Conservation (phyloP, 1,284 basidiomycete genomes). For the Coriolopsis trogii region DNA sequence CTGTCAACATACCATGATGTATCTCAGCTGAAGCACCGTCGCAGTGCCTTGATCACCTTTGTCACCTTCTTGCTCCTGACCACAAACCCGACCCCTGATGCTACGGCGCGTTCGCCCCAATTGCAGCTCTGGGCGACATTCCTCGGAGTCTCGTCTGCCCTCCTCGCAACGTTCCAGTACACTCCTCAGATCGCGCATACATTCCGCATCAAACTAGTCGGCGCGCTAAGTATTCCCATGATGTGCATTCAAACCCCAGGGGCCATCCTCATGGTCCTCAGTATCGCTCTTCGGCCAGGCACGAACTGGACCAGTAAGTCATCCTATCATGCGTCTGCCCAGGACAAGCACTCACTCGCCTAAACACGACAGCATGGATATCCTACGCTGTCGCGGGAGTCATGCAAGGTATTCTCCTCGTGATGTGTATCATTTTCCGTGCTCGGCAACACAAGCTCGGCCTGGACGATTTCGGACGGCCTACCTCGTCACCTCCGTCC, state of each 20-base stretch:
- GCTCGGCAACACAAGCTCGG: conserved; percentile 71
- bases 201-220: conserved; percentile 79
- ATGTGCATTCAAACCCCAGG: conserved; percentile 97
- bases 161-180: conserved; percentile 85
- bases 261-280: conserved; percentile 85
- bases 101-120: conserved; percentile 41
- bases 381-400: conserved; percentile 85
- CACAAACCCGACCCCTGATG: conserved; percentile 43
- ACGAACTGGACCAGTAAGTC: conserved; percentile 85
- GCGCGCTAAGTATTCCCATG: conserved; percentile 90
- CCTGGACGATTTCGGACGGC: conserved; percentile 93
- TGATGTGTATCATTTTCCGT: conserved; percentile 84
- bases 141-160: conserved; percentile 81
- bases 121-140: conserved; percentile 80
- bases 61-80: conserved; percentile 60
- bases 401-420: conserved; percentile 83
- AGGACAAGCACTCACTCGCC: conserved; percentile 12
- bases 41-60: conserved; percentile 54
- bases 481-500: conserved; percentile 38
- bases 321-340: neutral
- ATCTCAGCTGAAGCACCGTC: conserved; percentile 10
- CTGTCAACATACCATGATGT: neutral
- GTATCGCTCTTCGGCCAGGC: conserved; percentile 74
- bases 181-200: conserved; percentile 87
- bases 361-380: conserved; percentile 63